phyloP scores from a whole-genome alignment of 306 rosid species.

The Astragalus glycyphyllos region DNA sequence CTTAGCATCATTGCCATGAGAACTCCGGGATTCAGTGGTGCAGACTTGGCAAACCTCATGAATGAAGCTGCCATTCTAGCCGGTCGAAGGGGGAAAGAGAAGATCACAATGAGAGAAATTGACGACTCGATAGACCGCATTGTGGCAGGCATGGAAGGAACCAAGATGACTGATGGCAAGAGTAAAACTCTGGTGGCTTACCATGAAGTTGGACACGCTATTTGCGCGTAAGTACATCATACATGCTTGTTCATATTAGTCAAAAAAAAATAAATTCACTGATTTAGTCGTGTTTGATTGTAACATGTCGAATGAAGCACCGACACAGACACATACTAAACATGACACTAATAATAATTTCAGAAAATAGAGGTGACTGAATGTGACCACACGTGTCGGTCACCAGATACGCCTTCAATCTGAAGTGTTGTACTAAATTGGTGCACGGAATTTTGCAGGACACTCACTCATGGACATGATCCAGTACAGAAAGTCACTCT shows the following conservation, averaged over 20 bases:
- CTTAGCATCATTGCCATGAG: slow-evolving; percentile 66
- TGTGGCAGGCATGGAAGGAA: slow-evolving; percentile 88
- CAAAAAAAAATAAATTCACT: too few relatives aligned
- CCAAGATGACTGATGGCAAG: slow-evolving; percentile 82
- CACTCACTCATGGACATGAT: slow-evolving; percentile 72
- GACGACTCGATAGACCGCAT: slow-evolving; percentile 79
- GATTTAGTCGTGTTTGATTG: not conserved
- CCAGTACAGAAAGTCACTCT: slow-evolving; percentile 79
- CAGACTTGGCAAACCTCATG: slow-evolving; percentile 81
- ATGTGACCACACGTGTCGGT: too few relatives aligned
- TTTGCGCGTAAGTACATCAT: slow-evolving; percentile 75
- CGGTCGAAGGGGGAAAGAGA: slow-evolving; percentile 68
- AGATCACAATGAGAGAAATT: slow-evolving; percentile 64
- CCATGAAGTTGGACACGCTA: slow-evolving; percentile 86
- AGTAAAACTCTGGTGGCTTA: slow-evolving; percentile 75
- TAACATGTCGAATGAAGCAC: not conserved
- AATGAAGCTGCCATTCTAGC: slow-evolving; percentile 88
- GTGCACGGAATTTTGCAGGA: slow-evolving; percentile 46
- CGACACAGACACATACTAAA: too few relatives aligned
- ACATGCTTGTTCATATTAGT: slow-evolving; percentile 10
- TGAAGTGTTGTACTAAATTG: slow-evolving; percentile 16
- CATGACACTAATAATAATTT: too few relatives aligned
- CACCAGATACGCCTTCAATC: too few relatives aligned
- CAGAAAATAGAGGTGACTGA: too few relatives aligned
- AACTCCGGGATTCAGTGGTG: slow-evolving; percentile 80